A percentile compares a stretch with the other conserved stretches of the same genome.
Conservation (phyloP, 2,329 filamentous ascomycete genomes). For the Tetracladium maxilliforme region DNA sequence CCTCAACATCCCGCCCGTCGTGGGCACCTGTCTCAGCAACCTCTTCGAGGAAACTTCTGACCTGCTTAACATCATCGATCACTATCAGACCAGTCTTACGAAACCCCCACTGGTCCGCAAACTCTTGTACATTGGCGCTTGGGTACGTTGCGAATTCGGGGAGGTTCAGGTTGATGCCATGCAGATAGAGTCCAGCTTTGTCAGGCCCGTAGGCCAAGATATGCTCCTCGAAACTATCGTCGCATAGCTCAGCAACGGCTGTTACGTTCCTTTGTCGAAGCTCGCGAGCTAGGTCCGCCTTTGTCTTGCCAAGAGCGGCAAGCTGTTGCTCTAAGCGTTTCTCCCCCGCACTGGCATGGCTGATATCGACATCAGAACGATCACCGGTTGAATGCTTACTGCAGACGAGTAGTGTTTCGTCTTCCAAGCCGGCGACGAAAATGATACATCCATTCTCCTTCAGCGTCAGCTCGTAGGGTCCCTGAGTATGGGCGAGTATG, state of each 20-base stretch:
- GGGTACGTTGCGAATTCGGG: conserved; percentile 83
- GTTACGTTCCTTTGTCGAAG: conserved; percentile 76
- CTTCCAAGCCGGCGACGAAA: conserved; percentile 83
- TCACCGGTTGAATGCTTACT: conserved; percentile 94
- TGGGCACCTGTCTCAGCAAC: conserved; percentile 82
- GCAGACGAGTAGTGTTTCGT: conserved; percentile 85
- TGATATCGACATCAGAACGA: conserved; percentile 54
- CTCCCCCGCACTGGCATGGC: conserved; percentile 78
- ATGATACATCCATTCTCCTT: conserved; percentile 99
- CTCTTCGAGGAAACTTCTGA: conserved; percentile 69
- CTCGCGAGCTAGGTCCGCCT: conserved; percentile 61
- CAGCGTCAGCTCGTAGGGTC: conserved; percentile 87
- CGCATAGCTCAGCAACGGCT: conserved; percentile 88
- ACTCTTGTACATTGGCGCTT: conserved; percentile 68
- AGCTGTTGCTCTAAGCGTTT: conserved; percentile 71
- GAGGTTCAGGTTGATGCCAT: conserved; percentile 93
- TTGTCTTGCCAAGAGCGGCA: conserved; percentile 59
- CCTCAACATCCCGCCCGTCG: conserved; percentile 84
- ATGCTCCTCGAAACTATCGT: conserved; percentile 93
- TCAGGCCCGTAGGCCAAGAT: conserved; percentile 79
- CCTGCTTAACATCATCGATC: conserved; percentile 58
- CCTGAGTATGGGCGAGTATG: conserved; percentile 60
- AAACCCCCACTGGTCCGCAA: conserved; percentile 89
- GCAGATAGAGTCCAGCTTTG: conserved; percentile 79
- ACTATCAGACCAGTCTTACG: conserved; percentile 71